Percentiles rank a stretch among this genome's conserved stretches.
Evolutionary conservation across 495 filamentous ascomycete species (phyloP).

Genomic region (Penicillium pancosmium): DNA sequence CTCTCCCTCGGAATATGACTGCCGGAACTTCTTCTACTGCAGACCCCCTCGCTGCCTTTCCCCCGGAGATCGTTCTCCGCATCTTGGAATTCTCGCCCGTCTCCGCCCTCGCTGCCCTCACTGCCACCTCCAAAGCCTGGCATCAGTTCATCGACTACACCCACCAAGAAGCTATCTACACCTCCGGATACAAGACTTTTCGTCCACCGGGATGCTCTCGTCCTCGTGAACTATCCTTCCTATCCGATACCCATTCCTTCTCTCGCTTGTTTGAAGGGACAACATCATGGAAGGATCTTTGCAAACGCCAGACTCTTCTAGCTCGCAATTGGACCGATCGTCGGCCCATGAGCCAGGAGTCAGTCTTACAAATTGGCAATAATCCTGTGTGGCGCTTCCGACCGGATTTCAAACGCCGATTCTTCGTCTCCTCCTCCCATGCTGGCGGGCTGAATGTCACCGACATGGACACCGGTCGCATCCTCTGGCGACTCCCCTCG

Average conservation of each 20-base stretch:
- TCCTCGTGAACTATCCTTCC: constrained; percentile 28
- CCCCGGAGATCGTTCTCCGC: constrained; percentile 42
- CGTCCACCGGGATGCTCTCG: constrained; percentile 20
- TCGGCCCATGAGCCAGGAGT: constrained; percentile 33
- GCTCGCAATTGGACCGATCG: constrained; percentile 37
- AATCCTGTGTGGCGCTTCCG: constrained; percentile 45
- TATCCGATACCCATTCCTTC: constrained; percentile 23
- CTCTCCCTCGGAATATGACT: constrained; percentile 18
- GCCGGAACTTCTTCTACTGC: constrained; percentile 1
- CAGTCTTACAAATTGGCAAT: constrained; percentile 41
- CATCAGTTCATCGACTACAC: constrained; percentile 45
- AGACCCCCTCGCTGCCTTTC: constrained; percentile 38
- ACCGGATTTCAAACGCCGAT: constrained; percentile 42
- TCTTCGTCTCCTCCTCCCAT: constrained; percentile 43
- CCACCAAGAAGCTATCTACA: constrained; percentile 45
- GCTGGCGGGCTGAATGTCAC: constrained; percentile 43
- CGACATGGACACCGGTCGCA: constrained; percentile 39
- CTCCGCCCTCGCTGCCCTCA: constrained; percentile 37
- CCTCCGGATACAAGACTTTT: constrained; percentile 30
- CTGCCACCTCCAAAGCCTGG: constrained; percentile 40
- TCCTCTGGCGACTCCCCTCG: constrained; percentile 43
- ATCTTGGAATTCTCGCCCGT: constrained; percentile 39
- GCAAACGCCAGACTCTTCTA: constrained; percentile 40
- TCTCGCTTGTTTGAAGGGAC: constrained; percentile 28
- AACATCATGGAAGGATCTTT: constrained; percentile 42